Evolutionary conservation across 2,329 filamentous ascomycete species (phyloP), one percentile per base, ranked within the genome.

Genomic region (Verticillium albo-atrum): DNA sequence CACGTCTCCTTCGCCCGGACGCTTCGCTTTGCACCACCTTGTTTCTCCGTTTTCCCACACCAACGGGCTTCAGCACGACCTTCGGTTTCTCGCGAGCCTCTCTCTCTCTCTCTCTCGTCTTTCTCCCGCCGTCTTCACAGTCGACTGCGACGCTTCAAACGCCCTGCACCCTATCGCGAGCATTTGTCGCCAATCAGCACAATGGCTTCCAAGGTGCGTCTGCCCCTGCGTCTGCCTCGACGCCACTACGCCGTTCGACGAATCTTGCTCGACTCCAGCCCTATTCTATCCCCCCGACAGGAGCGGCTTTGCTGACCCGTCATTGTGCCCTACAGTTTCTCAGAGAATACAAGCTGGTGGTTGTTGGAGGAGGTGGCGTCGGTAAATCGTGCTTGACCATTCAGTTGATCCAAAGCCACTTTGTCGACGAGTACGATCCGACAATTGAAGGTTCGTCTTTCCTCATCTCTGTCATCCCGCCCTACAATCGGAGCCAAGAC

Each of bases 311-410:
- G 9, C 37, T 47, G 20, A 47, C 37, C 6, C 10, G 37, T 23
- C n/a, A 20, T 34, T 9, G 54, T 56, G 55, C 4, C 54, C 35
- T 61, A 56, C 71, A 94, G 89, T 94, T 93, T 74, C 80, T 94
- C 74, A 84, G 91, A 85, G 91, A 95, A 80, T 96, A 97, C 79
- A 96, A 96, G 80, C 80, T 97, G 79, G 95, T 99, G 63, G 95
- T 98, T 63, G 93, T 99, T 67, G 95, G 95, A 70, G 95, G 96
- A 71, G 95, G 95, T 84, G 95, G 95, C 77, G 95, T 99, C 66
- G 95, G 95, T 81, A 99, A 99, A 84, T 98, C 94, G 63, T 98
- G 95, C 80, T 86, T 99, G 82, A 98, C 95, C 61, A 98, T 99
- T 73, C 95, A 98, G 82, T 87, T 94, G 77, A 92, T 91, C 71